These are phyloP conservation scores for Physcia stellaris DNA, from an alignment of 495 filamentous ascomycete genomes.

Conservation along the genomic window DNA sequence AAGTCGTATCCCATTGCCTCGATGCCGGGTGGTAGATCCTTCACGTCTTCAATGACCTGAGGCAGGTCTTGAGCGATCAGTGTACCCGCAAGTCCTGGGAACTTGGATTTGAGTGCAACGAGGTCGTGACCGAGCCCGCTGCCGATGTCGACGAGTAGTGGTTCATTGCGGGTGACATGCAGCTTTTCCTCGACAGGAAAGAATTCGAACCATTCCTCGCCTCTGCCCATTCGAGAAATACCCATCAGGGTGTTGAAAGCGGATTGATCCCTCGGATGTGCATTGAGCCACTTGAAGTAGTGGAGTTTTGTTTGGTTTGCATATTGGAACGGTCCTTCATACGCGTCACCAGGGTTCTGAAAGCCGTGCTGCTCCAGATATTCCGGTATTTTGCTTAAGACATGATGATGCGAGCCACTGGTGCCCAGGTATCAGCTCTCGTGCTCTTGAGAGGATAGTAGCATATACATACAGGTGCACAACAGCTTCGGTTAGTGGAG, in stretches of 20 bases:
- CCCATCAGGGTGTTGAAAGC: conserved; percentile 28
- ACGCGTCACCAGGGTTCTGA: conserved; percentile 12
- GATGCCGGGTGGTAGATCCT: conserved; percentile 28
- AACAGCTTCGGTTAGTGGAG: conserved; percentile 17
- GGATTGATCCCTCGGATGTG: conserved; percentile 25
- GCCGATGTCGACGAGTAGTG: conserved; percentile 41
- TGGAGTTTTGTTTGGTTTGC: conserved; percentile 27
- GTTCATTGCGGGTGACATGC: conserved; percentile 20
- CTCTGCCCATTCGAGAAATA: conserved; percentile 13
- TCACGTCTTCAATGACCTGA: conserved; percentile 23
- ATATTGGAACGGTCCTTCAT: conserved; percentile 19
- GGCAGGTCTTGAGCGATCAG: conserved; percentile 42
- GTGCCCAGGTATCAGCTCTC: conserved; percentile 7
- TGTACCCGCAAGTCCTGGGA: conserved; percentile 25
- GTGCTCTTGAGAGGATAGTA: background rate
- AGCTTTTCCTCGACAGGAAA: conserved; percentile 20
- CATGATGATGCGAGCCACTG: conserved; percentile 7
- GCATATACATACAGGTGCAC: conserved; percentile 18
- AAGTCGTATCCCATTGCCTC: conserved; percentile 35
- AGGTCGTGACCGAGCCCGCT: conserved; percentile 41
- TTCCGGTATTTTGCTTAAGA: conserved; percentile 14
- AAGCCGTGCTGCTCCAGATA: conserved; percentile 20
- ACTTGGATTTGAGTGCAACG: conserved; percentile 27
- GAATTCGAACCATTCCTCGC: conserved; percentile 24
- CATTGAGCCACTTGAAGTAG: conserved; percentile 26